These are phyloP conservation scores for Priceomyces medius DNA, from an alignment of 805 yeast genomes.

Conservation along the genomic window DNA sequence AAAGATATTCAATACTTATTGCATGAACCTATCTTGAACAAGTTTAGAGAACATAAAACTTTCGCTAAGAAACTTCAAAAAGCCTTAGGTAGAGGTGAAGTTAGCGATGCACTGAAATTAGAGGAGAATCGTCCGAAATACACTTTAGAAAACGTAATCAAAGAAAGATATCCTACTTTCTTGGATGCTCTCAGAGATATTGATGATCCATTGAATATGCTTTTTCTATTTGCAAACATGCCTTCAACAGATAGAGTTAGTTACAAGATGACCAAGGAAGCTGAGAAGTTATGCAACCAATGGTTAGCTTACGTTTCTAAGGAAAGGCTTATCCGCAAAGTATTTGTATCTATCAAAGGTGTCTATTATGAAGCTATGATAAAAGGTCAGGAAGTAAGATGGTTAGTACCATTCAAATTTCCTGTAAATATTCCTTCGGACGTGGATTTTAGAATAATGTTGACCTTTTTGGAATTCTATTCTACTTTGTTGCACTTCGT, in stretches of 20 bases:
- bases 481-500: conserved; percentile 88
- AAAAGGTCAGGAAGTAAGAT: conserved; percentile 88
- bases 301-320: conserved; percentile 94
- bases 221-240: conserved; percentile 88
- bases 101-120: conserved; percentile 80
- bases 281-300: conserved; percentile 82
- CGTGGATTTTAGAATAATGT: conserved; percentile 94
- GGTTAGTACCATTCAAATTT: conserved; percentile 97
- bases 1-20: conserved; percentile 92
- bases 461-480: conserved; percentile 93
- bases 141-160: conserved; percentile 84
- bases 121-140: conserved; percentile 81
- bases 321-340: conserved; percentile 79
- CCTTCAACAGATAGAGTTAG: conserved; percentile 88
- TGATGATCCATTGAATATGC: conserved; percentile 94
- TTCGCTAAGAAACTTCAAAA: conserved; percentile 87
- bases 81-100: conserved; percentile 90
- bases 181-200: conserved; percentile 88
- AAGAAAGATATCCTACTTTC: conserved; percentile 94
- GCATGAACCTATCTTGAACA: conserved; percentile 90
- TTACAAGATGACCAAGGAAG: conserved; percentile 81
- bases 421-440: conserved; percentile 94
- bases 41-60: conserved; percentile 93
- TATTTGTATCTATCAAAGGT: conserved; percentile 95
- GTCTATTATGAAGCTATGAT: conserved; percentile 90